These are phyloP conservation scores for Dioscorea cayenensis DNA, from an alignment of 116 monocot species.

Conservation along the genomic window DNA sequence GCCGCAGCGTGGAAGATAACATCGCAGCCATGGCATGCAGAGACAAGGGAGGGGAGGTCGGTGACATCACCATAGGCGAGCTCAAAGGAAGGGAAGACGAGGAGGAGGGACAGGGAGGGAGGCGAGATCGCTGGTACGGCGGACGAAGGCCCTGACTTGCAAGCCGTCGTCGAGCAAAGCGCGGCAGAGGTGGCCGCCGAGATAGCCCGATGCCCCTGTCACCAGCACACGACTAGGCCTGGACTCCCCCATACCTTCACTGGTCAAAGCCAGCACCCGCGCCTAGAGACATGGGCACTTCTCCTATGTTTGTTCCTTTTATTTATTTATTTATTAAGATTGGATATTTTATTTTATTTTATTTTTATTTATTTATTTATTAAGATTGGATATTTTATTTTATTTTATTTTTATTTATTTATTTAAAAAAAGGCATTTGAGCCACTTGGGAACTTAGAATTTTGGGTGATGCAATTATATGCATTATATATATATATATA, in stretches of 20 bases:
- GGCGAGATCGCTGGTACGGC: constrained; percentile 61
- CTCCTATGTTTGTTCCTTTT: too few relatives aligned
- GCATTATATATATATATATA: too few relatives aligned
- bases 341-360: too few relatives aligned
- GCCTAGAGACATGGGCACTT: too few relatives aligned
- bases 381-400: too few relatives aligned
- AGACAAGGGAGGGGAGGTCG: constrained; percentile 53
- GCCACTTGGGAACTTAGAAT: too few relatives aligned
- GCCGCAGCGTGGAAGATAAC: constrained; percentile 77
- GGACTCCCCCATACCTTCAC: background rate
- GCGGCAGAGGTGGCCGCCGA: constrained; percentile 65
- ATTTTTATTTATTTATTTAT: too few relatives aligned
- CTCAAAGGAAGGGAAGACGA: constrained; percentile 26
- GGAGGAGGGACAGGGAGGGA: constrained; percentile 14
- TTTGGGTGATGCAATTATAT: too few relatives aligned
- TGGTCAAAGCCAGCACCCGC: too few relatives aligned
- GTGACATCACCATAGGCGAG: constrained; percentile 87
- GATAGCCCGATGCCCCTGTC: constrained; percentile 85
- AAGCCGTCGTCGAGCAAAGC: constrained; percentile 48
- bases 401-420: too few relatives aligned
- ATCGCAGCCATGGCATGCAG: constrained; percentile 63
- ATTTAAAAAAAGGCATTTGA: too few relatives aligned
- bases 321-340: too few relatives aligned
- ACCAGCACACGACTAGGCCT: constrained; percentile 34
- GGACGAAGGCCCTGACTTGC: constrained; percentile 67